Evolutionary conservation across 176 grass and related monocot genomes (phyloP), one percentile per base, ranked within the genome.

Genomic region (Urochloa ruziziensis): DNA sequence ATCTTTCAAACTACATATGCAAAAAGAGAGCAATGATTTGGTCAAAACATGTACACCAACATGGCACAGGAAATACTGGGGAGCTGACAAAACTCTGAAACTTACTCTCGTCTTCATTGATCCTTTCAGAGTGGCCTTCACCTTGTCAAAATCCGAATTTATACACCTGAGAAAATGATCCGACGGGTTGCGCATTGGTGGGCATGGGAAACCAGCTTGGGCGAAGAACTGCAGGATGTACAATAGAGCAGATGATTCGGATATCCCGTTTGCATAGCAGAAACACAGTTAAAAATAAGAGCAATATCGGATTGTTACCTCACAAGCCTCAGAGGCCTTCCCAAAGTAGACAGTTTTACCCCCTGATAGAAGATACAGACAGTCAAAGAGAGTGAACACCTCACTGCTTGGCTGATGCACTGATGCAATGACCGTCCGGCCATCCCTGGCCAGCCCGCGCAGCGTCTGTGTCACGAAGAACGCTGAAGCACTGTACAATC

Each of bases 121-220:
- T 79, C 96, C 96, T 81, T 99, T 99, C 37, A 99, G 91, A 63
- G 96, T 96, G 74, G 96, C 96, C 92, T 99, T 99, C 78, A 99
- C 96, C 85, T 96, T 99, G 75, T 99, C 96, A 13, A 99, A 99
- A 67, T 99, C 96, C 2, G 93, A 86, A 25, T 99, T 99, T 43
- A 99, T 79, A 77, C 93, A 96, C 81, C 96, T 87, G 21, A 99
- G 88, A 85, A 99, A 99, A 92, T 99, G 96, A 73, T 99, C 96
- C 1, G 93, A 99, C 16, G 93, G 96, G 35, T 99, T 99, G 17
- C 96, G 90, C 62, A 96, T 19, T 5, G 96, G 46, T 0, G 93
- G 93, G 64, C 96, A 99, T 4, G 96, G 96, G 82, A 89, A 99
- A 0, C 96, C 96, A 62, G 96, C 96, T 91, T 99, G 91, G 14